Evolutionary conservation across 2,329 filamentous ascomycete genomes (phyloP).

Genomic region (Colletotrichum tofieldiae): DNA sequence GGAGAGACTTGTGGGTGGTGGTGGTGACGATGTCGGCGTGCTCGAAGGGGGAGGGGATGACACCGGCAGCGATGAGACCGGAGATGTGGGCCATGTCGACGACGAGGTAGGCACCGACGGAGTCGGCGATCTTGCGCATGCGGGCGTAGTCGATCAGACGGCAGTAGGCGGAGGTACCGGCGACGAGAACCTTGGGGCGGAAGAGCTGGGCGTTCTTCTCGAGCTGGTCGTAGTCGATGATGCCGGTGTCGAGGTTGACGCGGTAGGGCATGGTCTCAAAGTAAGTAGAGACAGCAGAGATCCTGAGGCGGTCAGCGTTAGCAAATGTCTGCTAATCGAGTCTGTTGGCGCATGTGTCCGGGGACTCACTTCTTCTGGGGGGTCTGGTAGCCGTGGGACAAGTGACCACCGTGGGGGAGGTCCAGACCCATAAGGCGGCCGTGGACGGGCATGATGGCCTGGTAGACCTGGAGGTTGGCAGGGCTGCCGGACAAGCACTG

Average conservation of each 20-base stretch:
- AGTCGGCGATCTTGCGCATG: slow-evolving; percentile 96
- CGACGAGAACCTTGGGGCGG: slow-evolving; percentile 95
- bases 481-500: slow-evolving; percentile 94
- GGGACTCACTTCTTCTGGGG: slow-evolving; percentile 85
- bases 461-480: slow-evolving; percentile 98
- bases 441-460: slow-evolving; percentile 95
- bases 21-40: slow-evolving; percentile 98
- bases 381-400: slow-evolving; percentile 98
- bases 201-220: slow-evolving; percentile 92
- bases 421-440: slow-evolving; percentile 98
- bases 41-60: slow-evolving; percentile 93
- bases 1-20: slow-evolving; percentile 98
- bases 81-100: slow-evolving; percentile 99
- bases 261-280: slow-evolving; percentile 99
- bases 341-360: too few species aligned
- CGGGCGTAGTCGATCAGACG: slow-evolving; percentile 96
- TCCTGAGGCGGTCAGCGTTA: slow-evolving; percentile 63
- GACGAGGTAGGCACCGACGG: slow-evolving; percentile 92
- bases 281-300: slow-evolving; percentile 98
- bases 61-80: slow-evolving; percentile 91
- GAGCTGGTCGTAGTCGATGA: slow-evolving; percentile 97
- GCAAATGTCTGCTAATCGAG: background rate
- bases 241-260: slow-evolving; percentile 88
- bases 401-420: slow-evolving; percentile 92
- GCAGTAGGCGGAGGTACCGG: slow-evolving; percentile 98